Base-by-base conservation (phyloP, 176 grass and related monocot species). In the Guadua angustifolia region DNA sequence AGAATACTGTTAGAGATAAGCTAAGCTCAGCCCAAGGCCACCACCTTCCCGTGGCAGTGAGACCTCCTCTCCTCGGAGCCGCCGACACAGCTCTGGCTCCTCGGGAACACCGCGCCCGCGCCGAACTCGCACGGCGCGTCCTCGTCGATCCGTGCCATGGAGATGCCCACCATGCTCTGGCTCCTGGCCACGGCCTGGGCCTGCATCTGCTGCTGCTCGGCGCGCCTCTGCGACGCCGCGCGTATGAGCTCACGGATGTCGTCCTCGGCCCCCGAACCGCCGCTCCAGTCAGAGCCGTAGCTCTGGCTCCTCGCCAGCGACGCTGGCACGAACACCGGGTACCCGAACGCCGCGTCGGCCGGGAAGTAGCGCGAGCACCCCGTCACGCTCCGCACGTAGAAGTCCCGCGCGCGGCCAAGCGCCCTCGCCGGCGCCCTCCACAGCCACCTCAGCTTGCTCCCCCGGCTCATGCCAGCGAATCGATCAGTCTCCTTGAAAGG, bases 111-210 rank as follows among this genome's bases (percentile, higher is more conserved):
- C 73, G 40, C 44, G 0, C 33, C 78, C 2, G 4, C 38, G 5
- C 74, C 79, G 84, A 89, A 86, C 56, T 90, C 88, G 79, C 39
- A 73, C 88, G 29, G 29, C 29, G 29, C 29, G 29, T 29, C 29
- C 29, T 90, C 88, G 67, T 86, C 79, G 79, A 90, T 90, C 59
- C 66, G 39, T 84, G 79, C 67, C 88, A 90, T 90, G 79, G 88
- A 82, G 0, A 71, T 56, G 57, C 66, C 73, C 46, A 74, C 84
- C 84, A 66, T 59, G 79, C 88, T 86, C 88, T 82, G 73, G 84
- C 88, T 83, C 84, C 88, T 82, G 0, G 74, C 74, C 67, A 86
- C 84, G 29, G 79, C 82, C 42, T 40, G 82, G 51, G 26, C 72
- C 73, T 71, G 60, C 21, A 3, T 3, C 83, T 29, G 65, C 74